Evolutionary conservation across 257 asterid genomes (phyloP).

Genomic region (Agastache rugosa): DNA sequence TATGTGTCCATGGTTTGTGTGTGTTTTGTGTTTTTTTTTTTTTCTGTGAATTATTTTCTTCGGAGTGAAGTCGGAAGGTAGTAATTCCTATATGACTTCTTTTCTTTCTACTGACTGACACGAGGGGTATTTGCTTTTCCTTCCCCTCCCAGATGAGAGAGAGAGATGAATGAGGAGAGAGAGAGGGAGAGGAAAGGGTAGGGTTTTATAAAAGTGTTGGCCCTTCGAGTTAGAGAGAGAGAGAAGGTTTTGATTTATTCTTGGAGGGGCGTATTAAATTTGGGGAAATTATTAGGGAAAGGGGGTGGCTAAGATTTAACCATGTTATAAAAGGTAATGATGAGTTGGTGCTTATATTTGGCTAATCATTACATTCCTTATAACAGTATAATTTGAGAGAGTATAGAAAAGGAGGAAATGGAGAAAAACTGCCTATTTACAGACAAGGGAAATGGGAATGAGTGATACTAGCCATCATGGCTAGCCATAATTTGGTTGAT

Average conservation of each 20-base stretch:
- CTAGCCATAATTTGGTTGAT: no score
- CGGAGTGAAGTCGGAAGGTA: neutral
- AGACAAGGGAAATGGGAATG: slow-evolving; percentile 24
- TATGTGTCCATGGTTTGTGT: slow-evolving; percentile 65
- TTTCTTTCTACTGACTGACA: slow-evolving; percentile 1
- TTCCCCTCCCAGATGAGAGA: slow-evolving; percentile 39
- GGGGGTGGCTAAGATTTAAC: slow-evolving; percentile 48
- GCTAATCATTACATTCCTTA: slow-evolving; percentile 50
- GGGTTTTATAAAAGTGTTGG: slow-evolving; percentile 38
- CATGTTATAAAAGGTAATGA: slow-evolving; percentile 59
- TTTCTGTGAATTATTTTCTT: neutral
- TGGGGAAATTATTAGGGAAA: slow-evolving; percentile 48
- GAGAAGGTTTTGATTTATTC: neutral
- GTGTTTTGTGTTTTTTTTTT: neutral
- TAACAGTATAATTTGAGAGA: neutral
- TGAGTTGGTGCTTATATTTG: slow-evolving; percentile 61
- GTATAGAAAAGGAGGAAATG: neutral
- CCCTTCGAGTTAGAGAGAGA: slow-evolving; percentile 31
- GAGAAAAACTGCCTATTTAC: slow-evolving; percentile 6
- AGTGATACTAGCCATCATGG: no score
- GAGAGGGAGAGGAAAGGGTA: slow-evolving; percentile 17
- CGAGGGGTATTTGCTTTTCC: slow-evolving; percentile 20
- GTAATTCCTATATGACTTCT: slow-evolving; percentile 18
- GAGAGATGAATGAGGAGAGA: slow-evolving; percentile 13
- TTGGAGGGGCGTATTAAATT: slow-evolving; percentile 37